Conservation (phyloP, 352 stramenopile species). For the Globisporangium camurandrum region DNA sequence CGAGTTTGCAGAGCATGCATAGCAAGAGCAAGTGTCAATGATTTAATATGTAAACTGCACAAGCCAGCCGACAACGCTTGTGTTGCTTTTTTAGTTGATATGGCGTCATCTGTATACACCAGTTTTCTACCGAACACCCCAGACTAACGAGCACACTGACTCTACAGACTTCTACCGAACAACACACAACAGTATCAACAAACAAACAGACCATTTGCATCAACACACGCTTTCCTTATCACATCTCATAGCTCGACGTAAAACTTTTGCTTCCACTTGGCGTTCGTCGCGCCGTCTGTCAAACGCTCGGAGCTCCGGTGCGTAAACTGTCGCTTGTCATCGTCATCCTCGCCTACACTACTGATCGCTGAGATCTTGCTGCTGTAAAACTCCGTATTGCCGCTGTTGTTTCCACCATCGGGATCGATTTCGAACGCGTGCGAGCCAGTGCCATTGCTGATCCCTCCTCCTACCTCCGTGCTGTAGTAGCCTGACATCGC, state of each 20-base stretch:
- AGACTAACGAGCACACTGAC: no score
- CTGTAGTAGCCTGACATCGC: slow-evolving; percentile 3
- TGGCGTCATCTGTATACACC: not conserved
- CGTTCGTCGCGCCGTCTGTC: slow-evolving; percentile 5
- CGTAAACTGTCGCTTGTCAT: not conserved
- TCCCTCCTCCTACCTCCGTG: no score
- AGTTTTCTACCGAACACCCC: no score
- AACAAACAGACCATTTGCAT: no score
- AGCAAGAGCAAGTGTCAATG: not conserved
- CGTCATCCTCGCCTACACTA: slow-evolving; percentile 4
- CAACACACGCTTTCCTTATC: not conserved
- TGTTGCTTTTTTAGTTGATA: not conserved
- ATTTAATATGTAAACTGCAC: not conserved
- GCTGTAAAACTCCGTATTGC: slow-evolving; percentile 8
- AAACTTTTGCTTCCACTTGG: slow-evolving; percentile 21
- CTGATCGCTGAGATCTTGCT: slow-evolving; percentile 8
- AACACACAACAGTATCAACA: not conserved
- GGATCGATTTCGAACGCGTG: not conserved
- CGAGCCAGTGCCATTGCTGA: slow-evolving; percentile 1
- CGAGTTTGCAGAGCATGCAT: slow-evolving; percentile 33
- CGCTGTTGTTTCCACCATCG: slow-evolving; percentile 7
- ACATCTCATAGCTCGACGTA: slow-evolving; percentile 14
- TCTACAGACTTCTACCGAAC: not conserved
- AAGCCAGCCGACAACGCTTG: not conserved
- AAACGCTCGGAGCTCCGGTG: slow-evolving; percentile 5